Evolutionary conservation across 352 stramenopile genomes (phyloP).

Genomic region (Phytophthora idaei): DNA sequence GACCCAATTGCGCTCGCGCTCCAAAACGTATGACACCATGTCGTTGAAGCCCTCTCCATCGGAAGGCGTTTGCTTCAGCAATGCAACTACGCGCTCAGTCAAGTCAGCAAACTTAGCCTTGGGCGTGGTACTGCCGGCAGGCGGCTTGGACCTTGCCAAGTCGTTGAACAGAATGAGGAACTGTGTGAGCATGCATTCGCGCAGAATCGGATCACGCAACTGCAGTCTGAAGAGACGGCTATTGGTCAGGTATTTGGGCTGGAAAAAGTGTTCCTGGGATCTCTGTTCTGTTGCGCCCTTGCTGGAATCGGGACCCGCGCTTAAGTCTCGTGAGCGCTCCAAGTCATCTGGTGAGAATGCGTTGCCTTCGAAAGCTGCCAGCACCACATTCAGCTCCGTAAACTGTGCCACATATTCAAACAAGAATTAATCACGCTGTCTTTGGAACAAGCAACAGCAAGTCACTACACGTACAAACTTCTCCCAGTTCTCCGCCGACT

Average conservation of each 20-base stretch:
- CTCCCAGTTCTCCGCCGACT: slow-evolving; percentile 76
- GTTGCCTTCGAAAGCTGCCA: slow-evolving; percentile 86
- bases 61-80: slow-evolving; percentile 87
- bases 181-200: slow-evolving; percentile 90
- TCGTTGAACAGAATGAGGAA: slow-evolving; percentile 87
- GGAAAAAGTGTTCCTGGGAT: slow-evolving; percentile 85
- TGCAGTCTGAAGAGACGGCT: slow-evolving; percentile 91
- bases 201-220: slow-evolving; percentile 88
- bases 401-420: slow-evolving; percentile 45
- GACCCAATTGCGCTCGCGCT: slow-evolving; percentile 90
- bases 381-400: slow-evolving; percentile 74
- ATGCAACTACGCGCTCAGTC: slow-evolving; percentile 69
- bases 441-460: not conserved
- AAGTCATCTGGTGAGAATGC: slow-evolving; percentile 84
- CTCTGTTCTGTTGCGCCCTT: slow-evolving; percentile 17
- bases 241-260: slow-evolving; percentile 93
- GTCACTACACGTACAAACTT: slow-evolving; percentile 74
- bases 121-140: slow-evolving; percentile 50
- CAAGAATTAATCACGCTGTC: slow-evolving; percentile 5
- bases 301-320: slow-evolving; percentile 15
- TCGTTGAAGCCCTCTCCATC: slow-evolving; percentile 88
- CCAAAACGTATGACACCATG: slow-evolving; percentile 86
- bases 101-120: slow-evolving; percentile 69
- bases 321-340: slow-evolving; percentile 67
- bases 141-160: slow-evolving; percentile 60